These are phyloP conservation scores for Tuctoria greenei DNA, from an alignment of 176 grass and related monocot genomes.

Conservation along the genomic window DNA sequence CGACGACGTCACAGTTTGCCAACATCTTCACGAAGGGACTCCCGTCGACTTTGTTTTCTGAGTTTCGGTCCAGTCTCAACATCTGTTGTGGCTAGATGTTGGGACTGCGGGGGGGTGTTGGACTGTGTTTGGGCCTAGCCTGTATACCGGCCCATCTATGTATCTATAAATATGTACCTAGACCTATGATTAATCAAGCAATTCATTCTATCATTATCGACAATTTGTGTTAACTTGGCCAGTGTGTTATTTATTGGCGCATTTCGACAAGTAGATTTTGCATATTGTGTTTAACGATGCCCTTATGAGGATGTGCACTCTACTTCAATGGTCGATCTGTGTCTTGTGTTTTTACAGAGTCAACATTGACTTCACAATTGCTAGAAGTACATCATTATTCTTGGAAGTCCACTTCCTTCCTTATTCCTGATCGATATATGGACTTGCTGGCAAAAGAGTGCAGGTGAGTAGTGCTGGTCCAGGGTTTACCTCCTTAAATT, in stretches of 20 bases:
- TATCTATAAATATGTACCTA: too few species aligned
- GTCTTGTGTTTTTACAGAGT: not conserved
- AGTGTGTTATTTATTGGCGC: not conserved
- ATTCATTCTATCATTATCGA: too few species aligned
- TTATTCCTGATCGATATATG: not conserved
- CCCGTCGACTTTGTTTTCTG: too few species aligned
- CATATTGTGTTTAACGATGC: not conserved
- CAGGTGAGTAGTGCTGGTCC: constrained; percentile 14
- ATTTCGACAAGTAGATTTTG: not conserved
- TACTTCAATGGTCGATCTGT: not conserved
- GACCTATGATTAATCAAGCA: too few species aligned
- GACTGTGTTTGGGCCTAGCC: too few species aligned
- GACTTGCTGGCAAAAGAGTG: constrained; percentile 38
- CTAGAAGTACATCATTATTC: not conserved
- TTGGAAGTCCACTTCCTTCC: not conserved
- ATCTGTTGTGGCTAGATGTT: too few species aligned
- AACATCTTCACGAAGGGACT: too few species aligned
- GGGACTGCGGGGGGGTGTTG: too few species aligned
- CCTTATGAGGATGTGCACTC: not conserved
- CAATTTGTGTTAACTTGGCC: not conserved
- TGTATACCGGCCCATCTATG: too few species aligned
- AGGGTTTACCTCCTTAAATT: not conserved
- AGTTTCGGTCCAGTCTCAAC: too few species aligned
- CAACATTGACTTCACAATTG: not conserved
- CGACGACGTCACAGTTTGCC: too few species aligned